phyloP scores from a whole-genome alignment of 306 rosid genomes.

The Potentilla sterilis region DNA sequence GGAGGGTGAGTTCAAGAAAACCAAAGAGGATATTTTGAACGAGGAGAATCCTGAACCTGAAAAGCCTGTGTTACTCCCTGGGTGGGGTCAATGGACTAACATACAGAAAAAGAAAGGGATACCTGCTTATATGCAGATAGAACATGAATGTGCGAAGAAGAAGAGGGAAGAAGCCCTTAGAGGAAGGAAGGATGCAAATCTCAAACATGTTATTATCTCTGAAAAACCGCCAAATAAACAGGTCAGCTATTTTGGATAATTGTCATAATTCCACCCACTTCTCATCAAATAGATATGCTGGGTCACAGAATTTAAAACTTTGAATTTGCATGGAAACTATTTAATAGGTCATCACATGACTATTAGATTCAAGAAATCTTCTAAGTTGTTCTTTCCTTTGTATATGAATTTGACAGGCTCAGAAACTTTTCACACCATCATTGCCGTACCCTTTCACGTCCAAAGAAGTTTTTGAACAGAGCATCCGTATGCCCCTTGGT shows the following conservation, averaged over 20 bases:
- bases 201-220: slow-evolving; percentile 77
- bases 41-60: slow-evolving; percentile 91
- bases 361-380: neutral
- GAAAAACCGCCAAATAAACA: slow-evolving; percentile 70
- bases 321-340: neutral
- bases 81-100: slow-evolving; percentile 98
- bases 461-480: slow-evolving; percentile 73
- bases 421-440: slow-evolving; percentile 68
- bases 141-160: slow-evolving; percentile 64
- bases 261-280: neutral
- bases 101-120: slow-evolving; percentile 76
- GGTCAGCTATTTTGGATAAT: slow-evolving; percentile 42
- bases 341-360: neutral
- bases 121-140: slow-evolving; percentile 78
- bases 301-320: neutral
- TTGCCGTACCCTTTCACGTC: slow-evolving; percentile 83
- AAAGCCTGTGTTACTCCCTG: slow-evolving; percentile 78
- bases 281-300: slow-evolving; percentile 5
- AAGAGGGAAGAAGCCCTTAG: slow-evolving; percentile 74
- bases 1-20: slow-evolving; percentile 78
- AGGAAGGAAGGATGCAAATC: slow-evolving; percentile 78
- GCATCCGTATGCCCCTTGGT: slow-evolving; percentile 83
- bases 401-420: slow-evolving; percentile 61
- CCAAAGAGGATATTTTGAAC: slow-evolving; percentile 60
- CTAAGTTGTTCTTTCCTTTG: slow-evolving; percentile 14